phyloP scores from a whole-genome alignment of 768 basidiomycete species.

The Suillus plorans region DNA sequence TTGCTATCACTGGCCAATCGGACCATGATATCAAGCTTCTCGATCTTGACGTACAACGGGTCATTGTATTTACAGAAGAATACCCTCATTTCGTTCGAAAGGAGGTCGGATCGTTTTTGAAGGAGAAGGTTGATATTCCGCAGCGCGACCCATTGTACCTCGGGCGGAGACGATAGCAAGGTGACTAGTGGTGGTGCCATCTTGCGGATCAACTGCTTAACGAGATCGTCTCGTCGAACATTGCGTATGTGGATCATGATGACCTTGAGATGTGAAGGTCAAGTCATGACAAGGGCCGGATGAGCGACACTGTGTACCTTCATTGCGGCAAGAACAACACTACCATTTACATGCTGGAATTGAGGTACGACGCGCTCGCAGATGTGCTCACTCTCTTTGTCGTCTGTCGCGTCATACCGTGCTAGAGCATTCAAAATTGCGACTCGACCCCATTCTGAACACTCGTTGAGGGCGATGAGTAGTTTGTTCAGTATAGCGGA shows the following conservation, averaged over 20 bases:
- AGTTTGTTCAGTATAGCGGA: slow-evolving; percentile 81
- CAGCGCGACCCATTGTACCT: slow-evolving; percentile 98
- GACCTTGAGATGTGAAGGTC: slow-evolving; percentile 49
- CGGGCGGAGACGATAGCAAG: slow-evolving; percentile 92
- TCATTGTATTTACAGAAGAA: slow-evolving; percentile 99
- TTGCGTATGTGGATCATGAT: slow-evolving; percentile 96
- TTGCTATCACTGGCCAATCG: slow-evolving; percentile 88
- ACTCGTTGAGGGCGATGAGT: slow-evolving; percentile 93
- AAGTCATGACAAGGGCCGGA: background rate
- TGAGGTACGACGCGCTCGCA: slow-evolving; percentile 98
- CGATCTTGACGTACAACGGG: slow-evolving; percentile 97
- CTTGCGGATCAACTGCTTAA: slow-evolving; percentile 85
- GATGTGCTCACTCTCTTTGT: slow-evolving; percentile 97
- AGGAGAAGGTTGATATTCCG: slow-evolving; percentile 96
- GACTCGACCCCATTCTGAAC: slow-evolving; percentile 98
- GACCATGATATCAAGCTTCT: slow-evolving; percentile 99
- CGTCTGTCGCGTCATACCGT: slow-evolving; percentile 80
- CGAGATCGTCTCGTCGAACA: slow-evolving; percentile 78
- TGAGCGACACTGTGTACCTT: slow-evolving; percentile 52
- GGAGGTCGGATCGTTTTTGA: slow-evolving; percentile 87
- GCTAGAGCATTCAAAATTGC: slow-evolving; percentile 86
- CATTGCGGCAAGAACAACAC: slow-evolving; percentile 94
- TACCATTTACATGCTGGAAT: slow-evolving; percentile 96
- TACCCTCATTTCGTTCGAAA: slow-evolving; percentile 96
- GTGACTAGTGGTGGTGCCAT: slow-evolving; percentile 98